Base-by-base conservation (phyloP, 1,139 yeast species). In the Debaryomyces coudertii region DNA sequence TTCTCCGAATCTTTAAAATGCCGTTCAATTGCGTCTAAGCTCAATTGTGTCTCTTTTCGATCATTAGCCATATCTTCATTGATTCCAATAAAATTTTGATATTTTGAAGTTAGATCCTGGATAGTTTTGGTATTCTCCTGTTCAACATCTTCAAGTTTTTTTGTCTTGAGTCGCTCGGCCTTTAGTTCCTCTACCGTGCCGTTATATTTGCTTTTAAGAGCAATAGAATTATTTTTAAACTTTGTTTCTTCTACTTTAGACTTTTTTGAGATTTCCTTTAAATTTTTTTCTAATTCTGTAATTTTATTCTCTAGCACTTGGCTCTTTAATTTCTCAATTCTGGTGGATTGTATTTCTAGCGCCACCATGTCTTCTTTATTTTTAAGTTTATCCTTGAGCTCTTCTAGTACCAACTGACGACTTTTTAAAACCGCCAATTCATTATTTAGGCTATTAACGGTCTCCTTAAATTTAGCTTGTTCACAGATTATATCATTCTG, bases 141-240 rank as follows among this genome's bases (percentile, higher is more conserved):
- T n/a, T 23, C 31, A 11, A 9, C 8, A 9, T 30, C 31, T 5
- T 29, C 11, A 11, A 23, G 15, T 7, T 29, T 22, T 18, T 28
- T 18, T 24, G 12, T 11, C n/a, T 40, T 16, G 9, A 14, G 11
- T 18, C 11, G 6, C 15, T 40, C 30, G 31, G 12, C 23, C 11
- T 6, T 7, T 27, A 42, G 20, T 14, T 20, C 36, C 14, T 35
- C 23, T 12, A 27, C 40, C 9, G 28, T 18, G 11, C 18, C 38
- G 9, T 29, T 22, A 15, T 35, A 15, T 22, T 20, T 43, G 14
- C 9, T 28, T 27, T 37, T 37, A 14, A 43, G 16, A n/a, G 45
- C 45, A 24, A 25, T 37, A 3, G 36, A 29, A 3, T 24, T 31
- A 24, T 43, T 43, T n/a, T 12, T 30, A 24, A 22, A 30, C 12